phyloP scores from a whole-genome alignment of 768 basidiomycete genomes.

The Termitomyces sp. region DNA sequence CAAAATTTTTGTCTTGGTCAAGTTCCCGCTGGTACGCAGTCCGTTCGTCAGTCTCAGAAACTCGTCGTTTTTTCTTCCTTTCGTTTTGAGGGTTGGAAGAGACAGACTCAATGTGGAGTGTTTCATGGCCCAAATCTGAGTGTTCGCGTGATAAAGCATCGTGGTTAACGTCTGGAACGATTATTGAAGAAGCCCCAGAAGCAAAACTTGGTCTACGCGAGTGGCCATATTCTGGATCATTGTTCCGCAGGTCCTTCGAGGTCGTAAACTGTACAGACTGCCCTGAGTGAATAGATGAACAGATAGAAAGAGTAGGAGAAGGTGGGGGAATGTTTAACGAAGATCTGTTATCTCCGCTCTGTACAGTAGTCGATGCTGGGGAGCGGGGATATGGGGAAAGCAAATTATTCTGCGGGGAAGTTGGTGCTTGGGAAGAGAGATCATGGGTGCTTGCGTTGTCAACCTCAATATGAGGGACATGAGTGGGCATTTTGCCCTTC shows the following conservation, averaged over 20 bases:
- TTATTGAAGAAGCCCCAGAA: too few species aligned
- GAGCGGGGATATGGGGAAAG: slow-evolving; percentile 20
- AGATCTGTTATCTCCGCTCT: too few species aligned
- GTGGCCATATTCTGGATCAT: slow-evolving; percentile 48
- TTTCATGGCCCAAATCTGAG: slow-evolving; percentile 25
- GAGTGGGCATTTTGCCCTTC: too few species aligned
- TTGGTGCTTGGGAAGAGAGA: not conserved
- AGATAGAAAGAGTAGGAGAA: too few species aligned
- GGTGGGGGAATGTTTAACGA: too few species aligned
- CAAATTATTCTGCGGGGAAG: slow-evolving; percentile 4
- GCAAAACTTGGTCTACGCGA: too few species aligned
- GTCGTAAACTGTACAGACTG: slow-evolving; percentile 42
- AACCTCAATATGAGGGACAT: slow-evolving; percentile 4
- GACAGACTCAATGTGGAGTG: slow-evolving; percentile 30
- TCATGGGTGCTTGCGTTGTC: too few species aligned
- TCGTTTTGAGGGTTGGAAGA: slow-evolving; percentile 20
- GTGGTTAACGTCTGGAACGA: slow-evolving; percentile 40
- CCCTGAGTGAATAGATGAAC: too few species aligned
- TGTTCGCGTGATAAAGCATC: slow-evolving; percentile 3
- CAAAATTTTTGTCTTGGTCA: too few species aligned
- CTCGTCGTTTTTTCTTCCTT: too few species aligned
- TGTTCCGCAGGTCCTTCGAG: slow-evolving; percentile 57
- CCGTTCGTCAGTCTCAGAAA: too few species aligned
- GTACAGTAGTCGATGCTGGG: not conserved
- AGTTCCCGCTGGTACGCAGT: too few species aligned